Base-by-base conservation (phyloP, 306 rosid genomes). In the Trifolium dubium region DNA sequence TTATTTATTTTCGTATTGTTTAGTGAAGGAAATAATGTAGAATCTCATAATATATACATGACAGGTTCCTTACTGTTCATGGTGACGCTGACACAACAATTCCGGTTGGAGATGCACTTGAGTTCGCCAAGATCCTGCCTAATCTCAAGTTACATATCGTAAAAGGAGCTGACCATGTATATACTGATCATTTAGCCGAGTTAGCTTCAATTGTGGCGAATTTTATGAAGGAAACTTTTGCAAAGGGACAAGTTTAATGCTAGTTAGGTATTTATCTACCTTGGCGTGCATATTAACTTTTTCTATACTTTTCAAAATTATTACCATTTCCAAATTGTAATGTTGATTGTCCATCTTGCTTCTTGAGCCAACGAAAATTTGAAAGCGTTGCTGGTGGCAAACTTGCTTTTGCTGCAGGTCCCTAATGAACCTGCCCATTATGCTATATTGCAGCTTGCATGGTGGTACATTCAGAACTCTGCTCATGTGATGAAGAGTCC, bases 51-150 rank as follows among this genome's bases (percentile, higher is more conserved):
- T 54, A n/a, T 53, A 53, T 8, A 28, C 6, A 0, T 28, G 50
- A 44, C 86, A 92, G 97, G 97, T 77, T 92, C 44, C 67, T 90
- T 7, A 89, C 92, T 23, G 77, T 89, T 67, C 98, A 92, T 78
- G 97, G 97, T 82, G 71, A 85, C 28, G 83, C 74, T 5, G 97
- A 89, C 62, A 43, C 75, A 49, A 4, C 12, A 50, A 79, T 90
- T 65, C 92, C 92, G 0, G 86, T 81, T 53, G 80, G 72, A 73
- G 95, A 91, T 61, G 92, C 97, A 12, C 62, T 44, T 4, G 92
- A 86, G 80, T 89, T 92, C 54, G 85, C 87, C 50, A 89, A 93
- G 83, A 85, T 89, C 77, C 75, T 90, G 75, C 91, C 89, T 5
- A 86, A 92, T 78, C 96, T 90, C 90, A 78, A 92, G 73, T 46